Conservation (phyloP, 139 green algal species). For the Tetradesmus lagerheimii region DNA sequence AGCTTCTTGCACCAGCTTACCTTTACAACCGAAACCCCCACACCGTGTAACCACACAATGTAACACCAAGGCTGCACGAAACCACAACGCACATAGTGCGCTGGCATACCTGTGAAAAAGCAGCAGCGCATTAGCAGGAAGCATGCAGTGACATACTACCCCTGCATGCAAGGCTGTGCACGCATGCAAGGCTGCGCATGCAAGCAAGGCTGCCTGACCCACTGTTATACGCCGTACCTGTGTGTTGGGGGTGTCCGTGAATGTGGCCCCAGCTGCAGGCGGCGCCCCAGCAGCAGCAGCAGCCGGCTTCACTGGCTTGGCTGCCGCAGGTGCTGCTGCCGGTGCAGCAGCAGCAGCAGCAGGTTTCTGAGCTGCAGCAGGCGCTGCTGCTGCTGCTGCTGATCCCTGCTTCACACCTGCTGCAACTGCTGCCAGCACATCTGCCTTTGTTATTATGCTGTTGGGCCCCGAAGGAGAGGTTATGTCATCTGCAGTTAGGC, state of each 20-base stretch:
- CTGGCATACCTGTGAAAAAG: too few relatives aligned
- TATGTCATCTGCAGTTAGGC: constrained; percentile 48
- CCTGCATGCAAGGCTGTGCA: too few relatives aligned
- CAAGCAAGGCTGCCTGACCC: background rate
- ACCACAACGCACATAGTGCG: too few relatives aligned
- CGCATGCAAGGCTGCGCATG: too few relatives aligned
- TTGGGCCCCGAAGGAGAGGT: constrained; percentile 78
- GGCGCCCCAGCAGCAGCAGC: constrained; percentile 21
- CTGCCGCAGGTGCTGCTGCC: constrained; percentile 17
- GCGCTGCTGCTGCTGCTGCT: constrained; percentile 15
- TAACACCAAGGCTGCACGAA: too few relatives aligned
- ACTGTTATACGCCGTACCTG: too few relatives aligned
- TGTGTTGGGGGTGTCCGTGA: constrained; percentile 83
- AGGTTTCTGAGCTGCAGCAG: constrained; percentile 23
- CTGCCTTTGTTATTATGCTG: constrained; percentile 90
- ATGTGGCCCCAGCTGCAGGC: constrained; percentile 46
- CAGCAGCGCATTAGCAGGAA: too few relatives aligned
- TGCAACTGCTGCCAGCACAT: constrained; percentile 86
- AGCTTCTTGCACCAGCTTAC: too few relatives aligned
- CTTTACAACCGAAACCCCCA: too few relatives aligned
- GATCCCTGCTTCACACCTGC: constrained; percentile 52
- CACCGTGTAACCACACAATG: too few relatives aligned
- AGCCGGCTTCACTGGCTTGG: constrained; percentile 32
- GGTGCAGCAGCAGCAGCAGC: constrained; percentile 37
- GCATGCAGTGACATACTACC: too few relatives aligned